Evolutionary conservation across 2,329 filamentous ascomycete genomes (phyloP), one percentile per base, ranked within the genome.

Genomic region (Verticillium tricorpus): DNA sequence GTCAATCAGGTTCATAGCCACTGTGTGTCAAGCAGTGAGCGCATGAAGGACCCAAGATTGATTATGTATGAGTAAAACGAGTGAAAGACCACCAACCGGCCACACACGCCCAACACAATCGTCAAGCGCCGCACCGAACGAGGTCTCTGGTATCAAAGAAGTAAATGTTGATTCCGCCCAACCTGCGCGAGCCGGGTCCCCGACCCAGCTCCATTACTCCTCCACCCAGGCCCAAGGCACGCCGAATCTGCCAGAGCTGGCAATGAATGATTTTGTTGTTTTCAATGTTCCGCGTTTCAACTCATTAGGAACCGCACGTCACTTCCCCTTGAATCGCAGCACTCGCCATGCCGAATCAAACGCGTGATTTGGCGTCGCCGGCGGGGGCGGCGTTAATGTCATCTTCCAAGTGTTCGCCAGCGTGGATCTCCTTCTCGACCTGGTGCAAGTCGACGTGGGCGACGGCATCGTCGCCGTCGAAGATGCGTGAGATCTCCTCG

Each of bases 401-500:
- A 14, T 52, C 45, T 57, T 76, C 71, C 54, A 74, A 71, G 57
- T 72, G 70, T n/a, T 74, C 72, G 14, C 70, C 69, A 31, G 68
- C 67, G 37, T 75, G 70, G 39, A 81, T 76, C 67, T 85, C 83
- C 74, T 85, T 85, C 67, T 85, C 80, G 54, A 85, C 78, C 69
- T 85, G 79, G 32, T 79, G 74, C 55, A 86, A 73, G 69, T 85
- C 80, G 63, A 87, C 78, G 65, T 83, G 78, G 7, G 79, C 82
- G 14, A 85, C 80, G 22, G 83, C 85, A 37, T 83, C 77, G 32
- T 86, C 82, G 45, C 87, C 89, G 67, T 91, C 88, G 68, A 91
- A 91, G 71, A 91, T 89, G 68, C 84, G 83, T 56, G 88, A 85
- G 64, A 90, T 82, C 71, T 90, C 87, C 71, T 91, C 89, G 1